Evolutionary conservation across 495 filamentous ascomycete genomes (phyloP).

Genomic region (Pseudomonodictys pantanalensis): DNA sequence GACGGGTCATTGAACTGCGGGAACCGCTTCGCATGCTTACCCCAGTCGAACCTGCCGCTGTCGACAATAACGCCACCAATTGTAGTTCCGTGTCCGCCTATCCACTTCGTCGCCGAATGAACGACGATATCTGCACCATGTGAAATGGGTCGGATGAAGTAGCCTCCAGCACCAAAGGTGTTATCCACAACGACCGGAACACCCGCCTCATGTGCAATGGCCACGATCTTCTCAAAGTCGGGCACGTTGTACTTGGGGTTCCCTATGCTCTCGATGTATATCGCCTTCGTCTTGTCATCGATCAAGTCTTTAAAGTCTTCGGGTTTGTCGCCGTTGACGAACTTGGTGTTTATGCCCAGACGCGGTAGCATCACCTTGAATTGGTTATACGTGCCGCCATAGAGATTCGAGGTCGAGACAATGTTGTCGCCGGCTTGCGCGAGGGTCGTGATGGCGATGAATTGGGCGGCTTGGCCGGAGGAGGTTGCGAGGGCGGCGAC

Average conservation of each 20-base stretch:
- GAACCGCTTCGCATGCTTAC: conserved; percentile 80
- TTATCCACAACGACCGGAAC: conserved; percentile 85
- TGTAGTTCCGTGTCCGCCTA: conserved; percentile 95
- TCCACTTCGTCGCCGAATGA: conserved; percentile 97
- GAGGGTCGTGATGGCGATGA: conserved; percentile 84
- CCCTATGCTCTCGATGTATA: conserved; percentile 93
- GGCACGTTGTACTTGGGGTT: conserved; percentile 91
- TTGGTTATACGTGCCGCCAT: conserved; percentile 98
- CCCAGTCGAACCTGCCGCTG: conserved; percentile 96
- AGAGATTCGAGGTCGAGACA: conserved; percentile 80
- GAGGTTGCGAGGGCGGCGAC: conserved; percentile 84
- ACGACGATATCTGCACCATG: conserved; percentile 90
- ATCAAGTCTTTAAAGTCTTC: conserved; percentile 80
- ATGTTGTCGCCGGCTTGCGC: conserved; percentile 91
- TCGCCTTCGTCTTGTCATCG: conserved; percentile 94
- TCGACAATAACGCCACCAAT: conserved; percentile 89
- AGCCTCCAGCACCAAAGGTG: conserved; percentile 95
- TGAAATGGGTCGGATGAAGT: conserved; percentile 83
- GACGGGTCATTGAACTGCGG: conserved; percentile 91
- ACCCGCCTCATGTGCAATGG: conserved; percentile 42
- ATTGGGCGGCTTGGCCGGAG: conserved; percentile 92
- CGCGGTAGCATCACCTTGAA: conserved; percentile 90
- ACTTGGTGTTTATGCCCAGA: conserved; percentile 86
- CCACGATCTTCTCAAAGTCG: conserved; percentile 43
- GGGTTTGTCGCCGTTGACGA: conserved; percentile 79